These are phyloP conservation scores for Zhuliangozyma blackwelliae DNA, from an alignment of 1,139 yeast species.

Conservation along the genomic window DNA sequence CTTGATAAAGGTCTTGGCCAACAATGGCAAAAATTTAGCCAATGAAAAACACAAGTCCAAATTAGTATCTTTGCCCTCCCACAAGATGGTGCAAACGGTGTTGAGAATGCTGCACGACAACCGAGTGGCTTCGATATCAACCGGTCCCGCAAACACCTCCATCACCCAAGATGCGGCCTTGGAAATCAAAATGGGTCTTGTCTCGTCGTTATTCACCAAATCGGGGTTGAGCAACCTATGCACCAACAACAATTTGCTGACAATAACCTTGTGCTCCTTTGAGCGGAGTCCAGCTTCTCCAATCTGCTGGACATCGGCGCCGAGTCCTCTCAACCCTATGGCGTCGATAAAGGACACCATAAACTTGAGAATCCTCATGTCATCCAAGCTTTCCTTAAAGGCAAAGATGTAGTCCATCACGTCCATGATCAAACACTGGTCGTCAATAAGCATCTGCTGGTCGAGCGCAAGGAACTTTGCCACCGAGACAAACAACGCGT, in stretches of 20 bases:
- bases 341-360: conserved; percentile 44
- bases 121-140: conserved; percentile 57
- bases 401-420: conserved; percentile 52
- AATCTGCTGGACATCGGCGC: conserved; percentile 37
- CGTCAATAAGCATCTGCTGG: conserved; percentile 47
- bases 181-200: conserved; percentile 44
- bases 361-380: conserved; percentile 33
- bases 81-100: conserved; percentile 40
- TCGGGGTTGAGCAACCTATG: conserved; percentile 53
- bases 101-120: conserved; percentile 57
- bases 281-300: conserved; percentile 10
- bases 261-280: conserved; percentile 52
- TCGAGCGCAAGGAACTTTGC: conserved; percentile 46
- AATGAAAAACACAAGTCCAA: conserved; percentile 41
- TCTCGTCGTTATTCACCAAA: conserved; percentile 30
- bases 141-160: conserved; percentile 50
- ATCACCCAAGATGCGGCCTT: conserved; percentile 60
- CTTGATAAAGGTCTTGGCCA: conserved; percentile 48
- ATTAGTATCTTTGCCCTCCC: conserved; percentile 18
- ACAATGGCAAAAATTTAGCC: conserved; percentile 48
- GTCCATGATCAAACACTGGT: conserved; percentile 57
- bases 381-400: conserved; percentile 36
- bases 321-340: conserved; percentile 53
- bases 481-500: conserved; percentile 35
- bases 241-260: conserved; percentile 55